Evolutionary conservation across 2,329 filamentous ascomycete species (phyloP).

Genomic region (Colletotrichum viniferum): DNA sequence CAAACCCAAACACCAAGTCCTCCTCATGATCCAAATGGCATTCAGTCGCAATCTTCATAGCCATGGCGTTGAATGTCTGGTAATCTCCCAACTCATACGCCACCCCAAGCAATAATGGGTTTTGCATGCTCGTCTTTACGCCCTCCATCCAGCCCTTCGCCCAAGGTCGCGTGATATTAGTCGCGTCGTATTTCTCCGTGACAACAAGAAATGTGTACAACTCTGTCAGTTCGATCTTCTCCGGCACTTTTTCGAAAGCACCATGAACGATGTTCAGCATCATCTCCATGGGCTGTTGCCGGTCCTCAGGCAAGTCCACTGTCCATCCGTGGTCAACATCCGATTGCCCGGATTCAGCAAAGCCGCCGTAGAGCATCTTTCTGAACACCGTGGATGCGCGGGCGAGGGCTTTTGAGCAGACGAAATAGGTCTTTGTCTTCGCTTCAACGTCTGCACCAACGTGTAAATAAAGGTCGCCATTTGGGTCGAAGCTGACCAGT

Average conservation of each 20-base stretch:
- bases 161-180: conserved; percentile 28
- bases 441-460: neutral
- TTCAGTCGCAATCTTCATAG: conserved; percentile 28
- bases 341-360: conserved; percentile 25
- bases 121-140: conserved; percentile 13
- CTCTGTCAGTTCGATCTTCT: conserved; percentile 22
- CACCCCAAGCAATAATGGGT: conserved; percentile 30
- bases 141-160: conserved; percentile 23
- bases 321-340: conserved; percentile 25
- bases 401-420: conserved; percentile 31
- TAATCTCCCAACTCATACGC: conserved; percentile 34
- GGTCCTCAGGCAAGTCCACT: conserved; percentile 34
- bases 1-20: conserved; percentile 2
- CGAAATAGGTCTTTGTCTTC: conserved; percentile 20
- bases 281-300: conserved; percentile 28
- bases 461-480: neutral
- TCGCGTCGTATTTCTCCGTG: conserved; percentile 35
- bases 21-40: conserved; percentile 1
- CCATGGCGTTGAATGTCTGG: conserved; percentile 24
- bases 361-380: conserved; percentile 31
- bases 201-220: conserved; percentile 31
- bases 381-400: conserved; percentile 31
- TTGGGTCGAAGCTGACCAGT: neutral
- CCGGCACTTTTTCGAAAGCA: conserved; percentile 29
- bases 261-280: conserved; percentile 35